A percentile compares a stretch with the other conserved stretches of the same genome.
Conservation (phyloP, 768 basidiomycete species). For the Leccinum pellstonianum region DNA sequence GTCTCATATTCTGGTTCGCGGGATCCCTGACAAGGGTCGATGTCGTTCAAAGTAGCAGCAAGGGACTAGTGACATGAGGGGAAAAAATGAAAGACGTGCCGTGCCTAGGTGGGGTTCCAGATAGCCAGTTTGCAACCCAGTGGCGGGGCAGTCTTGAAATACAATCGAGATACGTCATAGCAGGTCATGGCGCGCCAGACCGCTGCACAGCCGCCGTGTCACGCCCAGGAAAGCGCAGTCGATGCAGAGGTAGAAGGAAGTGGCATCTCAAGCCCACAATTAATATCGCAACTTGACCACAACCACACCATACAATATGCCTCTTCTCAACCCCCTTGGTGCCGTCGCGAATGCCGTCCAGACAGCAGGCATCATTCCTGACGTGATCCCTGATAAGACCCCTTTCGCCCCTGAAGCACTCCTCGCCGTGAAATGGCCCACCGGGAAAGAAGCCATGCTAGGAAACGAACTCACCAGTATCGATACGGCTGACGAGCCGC, state of each 20-base stretch:
- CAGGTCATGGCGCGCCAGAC: no score
- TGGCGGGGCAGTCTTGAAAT: no score
- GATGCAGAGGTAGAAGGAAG: no score
- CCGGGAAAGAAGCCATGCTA: slow-evolving; percentile 32
- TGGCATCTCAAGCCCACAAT: no score
- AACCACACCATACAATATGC: slow-evolving; percentile 13
- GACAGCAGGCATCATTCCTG: slow-evolving; percentile 28
- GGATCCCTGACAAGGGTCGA: neutral
- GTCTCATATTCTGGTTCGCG: neutral
- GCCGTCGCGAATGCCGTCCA: slow-evolving; percentile 17
- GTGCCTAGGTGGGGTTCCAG: neutral
- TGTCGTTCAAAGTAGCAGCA: neutral
- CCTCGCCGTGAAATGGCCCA: slow-evolving; percentile 31
- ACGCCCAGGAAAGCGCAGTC: no score
- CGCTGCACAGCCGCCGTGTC: no score
- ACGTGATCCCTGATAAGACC: slow-evolving; percentile 27
- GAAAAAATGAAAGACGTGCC: neutral
- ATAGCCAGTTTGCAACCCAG: no score
- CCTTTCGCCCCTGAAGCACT: slow-evolving; percentile 30
- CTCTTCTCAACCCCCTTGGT: slow-evolving; percentile 28
- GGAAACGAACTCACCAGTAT: slow-evolving; percentile 37
- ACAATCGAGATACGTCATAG: no score
- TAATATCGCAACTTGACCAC: no score
- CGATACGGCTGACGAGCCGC: slow-evolving; percentile 51
- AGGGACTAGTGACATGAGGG: neutral